A percentile compares a stretch with the other conserved stretches of the same genome.
These are phyloP conservation scores for Jatropha multifida DNA, from an alignment of 441 rosid species.

Conservation along the genomic window DNA sequence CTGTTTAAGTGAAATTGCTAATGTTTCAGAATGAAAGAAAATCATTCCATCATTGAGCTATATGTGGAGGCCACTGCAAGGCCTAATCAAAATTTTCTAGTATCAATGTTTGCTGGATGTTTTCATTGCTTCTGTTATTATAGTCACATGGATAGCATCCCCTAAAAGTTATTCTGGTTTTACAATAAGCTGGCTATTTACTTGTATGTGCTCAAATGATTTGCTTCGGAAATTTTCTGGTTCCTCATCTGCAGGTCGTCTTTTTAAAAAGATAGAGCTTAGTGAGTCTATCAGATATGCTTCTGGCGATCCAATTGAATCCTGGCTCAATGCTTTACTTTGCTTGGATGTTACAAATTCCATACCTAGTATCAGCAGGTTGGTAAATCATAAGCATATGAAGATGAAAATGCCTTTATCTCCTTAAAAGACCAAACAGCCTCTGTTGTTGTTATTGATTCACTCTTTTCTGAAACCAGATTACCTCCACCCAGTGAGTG, in stretches of 20 bases:
- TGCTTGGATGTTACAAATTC: constrained; percentile 82
- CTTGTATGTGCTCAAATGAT: neutral
- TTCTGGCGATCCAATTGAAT: constrained; percentile 90
- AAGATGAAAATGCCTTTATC: constrained; percentile 15
- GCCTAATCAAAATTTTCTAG: neutral
- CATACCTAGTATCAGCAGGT: constrained; percentile 76
- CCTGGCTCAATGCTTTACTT: constrained; percentile 90
- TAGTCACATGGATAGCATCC: neutral
- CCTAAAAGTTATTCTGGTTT: neutral
- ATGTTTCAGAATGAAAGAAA: neutral
- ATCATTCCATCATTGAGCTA: neutral
- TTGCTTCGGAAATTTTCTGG: neutral
- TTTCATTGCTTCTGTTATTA: neutral
- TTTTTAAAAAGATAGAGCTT: constrained; percentile 90
- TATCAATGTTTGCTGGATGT: neutral
- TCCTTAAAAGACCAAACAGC: constrained; percentile 13
- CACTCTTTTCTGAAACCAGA: constrained; percentile 39
- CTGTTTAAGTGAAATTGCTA: neutral
- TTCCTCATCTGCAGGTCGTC: constrained; percentile 53
- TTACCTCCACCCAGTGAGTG: constrained; percentile 85
- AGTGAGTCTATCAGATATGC: constrained; percentile 92
- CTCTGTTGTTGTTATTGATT: constrained; percentile 17
- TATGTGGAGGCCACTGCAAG: neutral
- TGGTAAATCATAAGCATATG: constrained; percentile 19
- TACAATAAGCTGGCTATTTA: neutral